A percentile compares a stretch with the other conserved stretches of the same genome.
phyloP scores from a whole-genome alignment of 371 early-diverging fungal genomes.

The Mucor sp. region DNA sequence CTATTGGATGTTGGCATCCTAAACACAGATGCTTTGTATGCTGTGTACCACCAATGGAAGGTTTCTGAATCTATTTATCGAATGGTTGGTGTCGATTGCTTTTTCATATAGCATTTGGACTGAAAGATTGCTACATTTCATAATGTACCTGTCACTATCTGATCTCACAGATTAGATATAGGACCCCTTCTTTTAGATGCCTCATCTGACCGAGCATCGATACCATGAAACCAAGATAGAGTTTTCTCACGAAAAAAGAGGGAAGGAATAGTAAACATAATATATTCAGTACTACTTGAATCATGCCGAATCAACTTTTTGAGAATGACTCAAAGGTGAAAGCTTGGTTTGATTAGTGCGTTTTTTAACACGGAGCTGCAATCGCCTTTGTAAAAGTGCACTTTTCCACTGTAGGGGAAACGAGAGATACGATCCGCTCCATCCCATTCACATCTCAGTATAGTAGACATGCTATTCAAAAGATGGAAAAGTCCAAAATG shows the following conservation, averaged over 20 bases:
- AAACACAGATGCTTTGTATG: slow-evolving; percentile 1
- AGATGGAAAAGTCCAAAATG: too few relatives aligned
- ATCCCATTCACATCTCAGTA: too few relatives aligned
- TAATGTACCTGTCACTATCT: not conserved
- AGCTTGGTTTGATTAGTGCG: slow-evolving; percentile 5
- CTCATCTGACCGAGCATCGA: not conserved
- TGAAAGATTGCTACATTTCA: not conserved
- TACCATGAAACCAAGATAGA: slow-evolving; percentile 4
- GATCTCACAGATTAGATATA: not conserved
- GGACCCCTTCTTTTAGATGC: not conserved
- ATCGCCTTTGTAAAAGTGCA: not conserved
- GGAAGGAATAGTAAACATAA: not conserved
- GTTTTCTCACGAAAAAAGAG: slow-evolving; percentile 10
- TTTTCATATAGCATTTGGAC: not conserved
- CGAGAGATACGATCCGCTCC: not conserved
- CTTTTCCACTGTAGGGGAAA: too few relatives aligned
- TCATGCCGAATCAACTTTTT: slow-evolving; percentile 8
- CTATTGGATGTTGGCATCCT: slow-evolving; percentile 4
- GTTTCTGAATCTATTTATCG: not conserved
- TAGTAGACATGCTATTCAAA: too few relatives aligned
- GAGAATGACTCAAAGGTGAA: slow-evolving; percentile 3
- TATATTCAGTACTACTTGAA: slow-evolving; percentile 1
- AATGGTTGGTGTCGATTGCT: not conserved
- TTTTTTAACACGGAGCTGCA: not conserved
- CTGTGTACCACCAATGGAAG: slow-evolving; percentile 3